Percentiles rank a stretch among this genome's conserved stretches.
phyloP scores from a whole-genome alignment of 2,329 filamentous ascomycete genomes.

The Aspergillus bombycis region DNA sequence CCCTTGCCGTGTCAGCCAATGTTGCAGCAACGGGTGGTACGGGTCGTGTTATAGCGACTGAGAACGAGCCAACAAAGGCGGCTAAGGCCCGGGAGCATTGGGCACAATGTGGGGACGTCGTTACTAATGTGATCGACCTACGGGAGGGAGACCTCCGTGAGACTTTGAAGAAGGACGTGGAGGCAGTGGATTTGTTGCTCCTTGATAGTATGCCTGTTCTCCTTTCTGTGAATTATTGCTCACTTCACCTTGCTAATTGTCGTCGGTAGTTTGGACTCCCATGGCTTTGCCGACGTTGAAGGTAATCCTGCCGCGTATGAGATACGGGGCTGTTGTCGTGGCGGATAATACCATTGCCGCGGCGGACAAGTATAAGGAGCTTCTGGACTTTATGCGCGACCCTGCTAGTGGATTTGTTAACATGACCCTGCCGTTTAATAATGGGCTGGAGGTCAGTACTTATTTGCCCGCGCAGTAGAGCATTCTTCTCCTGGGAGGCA shows the following conservation, averaged over 20 bases:
- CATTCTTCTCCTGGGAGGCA: neutral
- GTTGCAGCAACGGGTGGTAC: conserved; percentile 29
- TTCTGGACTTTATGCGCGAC: conserved; percentile 51
- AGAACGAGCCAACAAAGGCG: conserved; percentile 61
- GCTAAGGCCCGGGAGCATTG: conserved; percentile 57
- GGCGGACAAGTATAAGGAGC: conserved; percentile 44
- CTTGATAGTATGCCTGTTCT: conserved; percentile 61
- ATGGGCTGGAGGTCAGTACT: conserved; percentile 52
- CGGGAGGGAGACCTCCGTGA: conserved; percentile 61
- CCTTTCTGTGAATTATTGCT: too few species aligned
- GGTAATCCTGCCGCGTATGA: conserved; percentile 37
- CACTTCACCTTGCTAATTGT: neutral
- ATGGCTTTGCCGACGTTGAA: conserved; percentile 45
- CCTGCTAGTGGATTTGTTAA: conserved; percentile 54
- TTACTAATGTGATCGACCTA: conserved; percentile 58
- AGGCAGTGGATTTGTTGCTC: conserved; percentile 59
- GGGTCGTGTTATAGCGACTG: conserved; percentile 61
- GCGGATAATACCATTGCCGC: conserved; percentile 42
- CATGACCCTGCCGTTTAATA: conserved; percentile 52
- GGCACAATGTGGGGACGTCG: conserved; percentile 53
- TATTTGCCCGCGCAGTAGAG: conserved; percentile 26
- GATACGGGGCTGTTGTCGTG: conserved; percentile 41
- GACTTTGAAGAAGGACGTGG: conserved; percentile 55
- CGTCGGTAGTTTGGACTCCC: conserved; percentile 41
- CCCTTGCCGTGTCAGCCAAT: conserved; percentile 59